phyloP scores from a whole-genome alignment of 306 rosid genomes.

The Trifolium dubium region DNA sequence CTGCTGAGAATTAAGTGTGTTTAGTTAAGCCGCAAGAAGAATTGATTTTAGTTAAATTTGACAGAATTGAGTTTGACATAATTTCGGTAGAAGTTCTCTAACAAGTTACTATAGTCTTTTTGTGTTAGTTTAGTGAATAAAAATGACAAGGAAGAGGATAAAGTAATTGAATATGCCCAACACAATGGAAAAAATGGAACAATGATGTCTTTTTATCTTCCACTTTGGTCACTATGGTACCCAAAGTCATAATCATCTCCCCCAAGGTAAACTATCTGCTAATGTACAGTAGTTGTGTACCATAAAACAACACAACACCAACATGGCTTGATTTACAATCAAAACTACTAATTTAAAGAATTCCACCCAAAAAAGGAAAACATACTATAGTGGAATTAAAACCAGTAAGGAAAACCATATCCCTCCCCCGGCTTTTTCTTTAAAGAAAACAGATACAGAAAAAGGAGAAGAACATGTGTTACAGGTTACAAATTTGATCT shows the following conservation, averaged over 20 bases:
- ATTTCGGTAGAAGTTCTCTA: too few species aligned
- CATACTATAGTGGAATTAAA: constrained; percentile 16
- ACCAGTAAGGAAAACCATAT: neutral
- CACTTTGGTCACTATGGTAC: neutral
- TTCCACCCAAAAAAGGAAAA: constrained; percentile 3
- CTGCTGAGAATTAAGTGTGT: constrained; percentile 9
- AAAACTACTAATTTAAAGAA: neutral
- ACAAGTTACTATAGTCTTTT: neutral
- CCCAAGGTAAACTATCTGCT: neutral
- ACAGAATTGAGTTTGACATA: too few species aligned
- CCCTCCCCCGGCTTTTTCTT: constrained; percentile 1
- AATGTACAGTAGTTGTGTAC: constrained; percentile 18
- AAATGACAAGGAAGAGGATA: neutral
- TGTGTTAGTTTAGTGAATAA: neutral
- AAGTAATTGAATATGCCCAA: neutral
- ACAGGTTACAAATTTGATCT: constrained; percentile 41
- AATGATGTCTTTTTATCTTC: neutral
- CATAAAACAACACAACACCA: constrained; percentile 23
- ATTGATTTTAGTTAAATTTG: too few species aligned
- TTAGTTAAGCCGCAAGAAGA: too few species aligned
- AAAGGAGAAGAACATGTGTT: constrained; percentile 29
- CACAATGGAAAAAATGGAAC: neutral
- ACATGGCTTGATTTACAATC: constrained; percentile 27
- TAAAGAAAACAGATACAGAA: constrained; percentile 23
- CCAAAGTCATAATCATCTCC: neutral